Base-by-base conservation (phyloP, 2,329 filamentous ascomycete genomes). In the Westerdykella ornata region DNA sequence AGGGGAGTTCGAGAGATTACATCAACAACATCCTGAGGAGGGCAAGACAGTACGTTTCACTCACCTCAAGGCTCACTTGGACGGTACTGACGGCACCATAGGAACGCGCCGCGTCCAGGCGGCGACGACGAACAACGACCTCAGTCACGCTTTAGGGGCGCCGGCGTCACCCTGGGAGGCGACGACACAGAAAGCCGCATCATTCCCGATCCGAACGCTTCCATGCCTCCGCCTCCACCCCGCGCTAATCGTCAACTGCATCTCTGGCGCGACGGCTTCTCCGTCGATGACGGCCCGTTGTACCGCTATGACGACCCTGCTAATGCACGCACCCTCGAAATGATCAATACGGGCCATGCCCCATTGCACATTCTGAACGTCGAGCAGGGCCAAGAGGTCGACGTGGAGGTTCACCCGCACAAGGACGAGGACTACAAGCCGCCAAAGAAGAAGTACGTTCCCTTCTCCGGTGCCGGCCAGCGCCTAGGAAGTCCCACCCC, bases 211-310 rank as follows among this genome's bases (percentile, higher is more conserved):
- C 78, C 83, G 19, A 65, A 50, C 15, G 62, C 61, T 38, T 60
- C 49, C 44, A 56, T 56, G 35, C 54, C 62, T 6, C 57, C 54
- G 39, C 66, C 62, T 13, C 68, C 65, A 8, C 69, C 75, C 26
- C 74, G 77, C 4, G 79, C 84, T 46, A 78, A 80, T 38, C 81
- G 85, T 38, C 76, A 80, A 9, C 73, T 94, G 39, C 86, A 90
- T 57, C 74, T 92, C 34, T 94, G 87, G 87, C 75, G 77, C 32
- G 82, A 94, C 59, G 87, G 87, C 12, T 90, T 92, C 68, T 90
- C 85, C 49, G 81, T 94, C 46, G 86, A 89, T 45, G 85, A 92
- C 56, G 87, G 87, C 19, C 77, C 81, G 35, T 77, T 92, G 29
- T 81, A 78, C 60, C 80, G 85, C 42, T 90, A 86, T 58, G 84